phyloP scores from a whole-genome alignment of 1,139 yeast species.

The Arxiozyma heterogenica region DNA sequence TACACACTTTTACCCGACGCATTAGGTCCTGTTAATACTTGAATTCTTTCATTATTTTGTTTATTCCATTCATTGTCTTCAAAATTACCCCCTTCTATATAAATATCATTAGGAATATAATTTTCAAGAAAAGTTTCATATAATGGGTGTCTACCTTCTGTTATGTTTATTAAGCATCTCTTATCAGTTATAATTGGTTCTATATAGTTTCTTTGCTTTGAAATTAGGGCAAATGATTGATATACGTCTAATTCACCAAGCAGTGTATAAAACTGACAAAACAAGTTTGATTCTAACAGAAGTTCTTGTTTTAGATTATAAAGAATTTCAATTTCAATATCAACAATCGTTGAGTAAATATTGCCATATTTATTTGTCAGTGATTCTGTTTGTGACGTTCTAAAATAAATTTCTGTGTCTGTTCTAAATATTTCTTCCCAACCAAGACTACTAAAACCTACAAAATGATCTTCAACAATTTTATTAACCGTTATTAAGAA shows the following conservation, averaged over 20 bases:
- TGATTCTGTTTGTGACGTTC: conserved; percentile 27
- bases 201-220: conserved; percentile 29
- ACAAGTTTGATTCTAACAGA: conserved; percentile 11
- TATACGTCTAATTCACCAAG: conserved; percentile 36
- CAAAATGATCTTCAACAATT: conserved; percentile 8
- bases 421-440: conserved; percentile 39
- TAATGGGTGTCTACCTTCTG: conserved; percentile 36
- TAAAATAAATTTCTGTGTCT: conserved; percentile 33
- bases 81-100: conserved; percentile 18
- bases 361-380: conserved; percentile 38
- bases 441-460: conserved; percentile 7
- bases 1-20: conserved; percentile 45
- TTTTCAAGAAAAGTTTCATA: conserved; percentile 32
- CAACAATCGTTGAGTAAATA: conserved; percentile 34
- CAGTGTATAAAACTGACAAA: conserved; percentile 18
- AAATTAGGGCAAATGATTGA: conserved; percentile 33
- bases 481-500: conserved; percentile 31
- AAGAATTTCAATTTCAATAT: conserved; percentile 37
- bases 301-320: conserved; percentile 31
- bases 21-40: conserved; percentile 43
- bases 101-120: conserved; percentile 35
- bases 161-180: conserved; percentile 17
- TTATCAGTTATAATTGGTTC: conserved; percentile 34
- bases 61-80: conserved; percentile 6
- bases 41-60: conserved; percentile 10